Percentiles rank a stretch among this genome's conserved stretches.
Conservation (phyloP, 495 filamentous ascomycete species). For the Xylaria nigripes region DNA sequence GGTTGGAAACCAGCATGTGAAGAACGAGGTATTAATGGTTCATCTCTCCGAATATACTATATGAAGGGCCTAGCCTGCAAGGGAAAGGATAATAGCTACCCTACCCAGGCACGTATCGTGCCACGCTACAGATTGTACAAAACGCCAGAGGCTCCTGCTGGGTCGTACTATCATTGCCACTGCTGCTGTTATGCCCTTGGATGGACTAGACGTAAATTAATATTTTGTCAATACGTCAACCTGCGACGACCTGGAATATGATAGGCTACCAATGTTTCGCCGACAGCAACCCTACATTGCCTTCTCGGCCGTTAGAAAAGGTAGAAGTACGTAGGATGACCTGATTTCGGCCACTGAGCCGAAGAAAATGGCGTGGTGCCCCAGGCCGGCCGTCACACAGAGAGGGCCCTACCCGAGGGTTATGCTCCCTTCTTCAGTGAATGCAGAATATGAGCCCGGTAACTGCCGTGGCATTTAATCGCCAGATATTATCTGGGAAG, state of each 20-base stretch:
- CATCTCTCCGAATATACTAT: neutral
- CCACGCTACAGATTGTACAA: neutral
- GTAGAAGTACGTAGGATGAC: constrained; percentile 8
- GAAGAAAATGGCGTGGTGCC: constrained; percentile 13
- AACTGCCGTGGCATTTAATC: neutral
- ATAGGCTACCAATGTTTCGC: constrained; percentile 2
- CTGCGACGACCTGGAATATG: neutral
- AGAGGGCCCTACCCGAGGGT: constrained; percentile 11
- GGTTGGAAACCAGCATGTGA: neutral
- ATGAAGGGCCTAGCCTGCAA: neutral
- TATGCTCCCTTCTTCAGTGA: constrained; percentile 2
- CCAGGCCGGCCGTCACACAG: constrained; percentile 4
- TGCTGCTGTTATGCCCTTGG: neutral
- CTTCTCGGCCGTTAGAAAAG: constrained; percentile 14
- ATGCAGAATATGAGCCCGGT: constrained; percentile 2
- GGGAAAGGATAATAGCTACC: neutral
- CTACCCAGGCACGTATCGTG: neutral
- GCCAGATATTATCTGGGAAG: neutral
- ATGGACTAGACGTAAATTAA: neutral
- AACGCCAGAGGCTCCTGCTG: no score
- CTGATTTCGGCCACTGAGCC: constrained; percentile 9
- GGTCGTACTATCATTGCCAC: no score
- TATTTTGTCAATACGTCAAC: neutral
- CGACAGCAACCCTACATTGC: neutral
- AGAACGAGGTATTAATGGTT: neutral